These are phyloP conservation scores for Stephanocyclus meneghinianus DNA, from an alignment of 352 stramenopile genomes.

Conservation along the genomic window DNA sequence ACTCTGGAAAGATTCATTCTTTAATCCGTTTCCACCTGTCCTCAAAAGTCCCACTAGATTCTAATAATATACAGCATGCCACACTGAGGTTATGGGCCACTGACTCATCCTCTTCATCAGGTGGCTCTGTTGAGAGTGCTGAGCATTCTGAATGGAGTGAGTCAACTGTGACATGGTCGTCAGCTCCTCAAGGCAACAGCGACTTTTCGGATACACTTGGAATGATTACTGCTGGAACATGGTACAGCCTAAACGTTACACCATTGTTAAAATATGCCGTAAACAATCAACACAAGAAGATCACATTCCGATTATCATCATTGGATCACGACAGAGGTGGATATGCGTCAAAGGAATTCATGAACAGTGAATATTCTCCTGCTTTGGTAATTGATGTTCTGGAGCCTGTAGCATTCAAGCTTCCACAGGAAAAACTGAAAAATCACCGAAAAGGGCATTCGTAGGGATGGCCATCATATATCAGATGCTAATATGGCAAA, in stretches of 20 bases:
- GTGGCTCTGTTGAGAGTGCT: slow-evolving; percentile 6
- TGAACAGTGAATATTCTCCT: slow-evolving; percentile 8
- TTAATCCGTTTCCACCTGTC: slow-evolving; percentile 4
- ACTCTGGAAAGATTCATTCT: slow-evolving; percentile 11
- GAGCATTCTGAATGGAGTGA: not conserved
- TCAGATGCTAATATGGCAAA: too few relatives aligned
- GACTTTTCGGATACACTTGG: slow-evolving; percentile 2
- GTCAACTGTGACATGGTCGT: slow-evolving; percentile 1
- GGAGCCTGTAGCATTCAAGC: not conserved
- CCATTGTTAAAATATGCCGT: not conserved
- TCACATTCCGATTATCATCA: slow-evolving; percentile 11
- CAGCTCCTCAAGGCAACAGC: not conserved
- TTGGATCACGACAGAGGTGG: not conserved
- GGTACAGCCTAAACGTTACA: slow-evolving; percentile 4
- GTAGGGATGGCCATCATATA: too few relatives aligned
- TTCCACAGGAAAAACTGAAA: too few relatives aligned
- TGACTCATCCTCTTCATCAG: slow-evolving; percentile 7
- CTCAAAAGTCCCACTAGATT: not conserved
- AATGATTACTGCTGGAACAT: not conserved
- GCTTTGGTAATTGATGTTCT: slow-evolving; percentile 7
- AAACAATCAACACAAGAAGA: not conserved
- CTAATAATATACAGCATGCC: not conserved
- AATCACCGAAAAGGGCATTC: too few relatives aligned
- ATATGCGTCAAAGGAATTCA: slow-evolving; percentile 20
- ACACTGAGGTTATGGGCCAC: slow-evolving; percentile 9